These are phyloP conservation scores for Boletus sp. DNA, from an alignment of 768 basidiomycete species.

Conservation along the genomic window DNA sequence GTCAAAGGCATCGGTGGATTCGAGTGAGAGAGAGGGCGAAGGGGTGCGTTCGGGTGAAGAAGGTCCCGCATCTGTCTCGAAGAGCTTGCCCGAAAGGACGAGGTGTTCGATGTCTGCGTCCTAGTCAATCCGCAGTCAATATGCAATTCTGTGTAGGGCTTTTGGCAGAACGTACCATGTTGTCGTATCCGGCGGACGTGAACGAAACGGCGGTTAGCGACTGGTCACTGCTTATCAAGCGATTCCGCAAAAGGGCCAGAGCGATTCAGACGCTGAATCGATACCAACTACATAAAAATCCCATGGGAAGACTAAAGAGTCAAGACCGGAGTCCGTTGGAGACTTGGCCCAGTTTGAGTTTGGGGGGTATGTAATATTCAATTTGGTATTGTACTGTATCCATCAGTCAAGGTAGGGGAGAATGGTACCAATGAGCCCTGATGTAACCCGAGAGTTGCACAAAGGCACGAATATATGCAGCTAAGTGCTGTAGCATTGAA, in stretches of 20 bases:
- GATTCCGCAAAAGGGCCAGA: background rate
- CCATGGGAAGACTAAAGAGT: too few relatives aligned
- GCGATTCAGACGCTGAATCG: too few relatives aligned
- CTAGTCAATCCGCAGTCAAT: constrained; percentile 16
- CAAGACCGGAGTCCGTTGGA: too few relatives aligned
- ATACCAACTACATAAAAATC: too few relatives aligned
- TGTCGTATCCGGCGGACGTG: background rate
- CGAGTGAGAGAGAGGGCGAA: constrained; percentile 42
- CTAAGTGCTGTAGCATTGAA: constrained; percentile 4
- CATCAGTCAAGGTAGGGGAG: background rate
- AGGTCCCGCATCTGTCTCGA: constrained; percentile 52
- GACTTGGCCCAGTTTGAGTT: too few relatives aligned
- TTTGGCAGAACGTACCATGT: constrained; percentile 15
- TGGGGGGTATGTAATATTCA: background rate
- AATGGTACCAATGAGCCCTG: background rate
- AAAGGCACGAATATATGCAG: constrained; percentile 1
- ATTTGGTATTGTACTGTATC: background rate
- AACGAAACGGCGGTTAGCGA: background rate
- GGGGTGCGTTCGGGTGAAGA: constrained; percentile 65
- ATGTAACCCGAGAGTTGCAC: background rate
- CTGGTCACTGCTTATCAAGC: constrained; percentile 24
- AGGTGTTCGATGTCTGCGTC: constrained; percentile 63
- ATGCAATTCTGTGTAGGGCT: background rate
- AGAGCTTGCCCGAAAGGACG: constrained; percentile 76
- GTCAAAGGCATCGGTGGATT: constrained; percentile 31